Evolutionary conservation across 1,284 basidiomycete genomes (phyloP).

Genomic region (Ceraceosorus guamensis): DNA sequence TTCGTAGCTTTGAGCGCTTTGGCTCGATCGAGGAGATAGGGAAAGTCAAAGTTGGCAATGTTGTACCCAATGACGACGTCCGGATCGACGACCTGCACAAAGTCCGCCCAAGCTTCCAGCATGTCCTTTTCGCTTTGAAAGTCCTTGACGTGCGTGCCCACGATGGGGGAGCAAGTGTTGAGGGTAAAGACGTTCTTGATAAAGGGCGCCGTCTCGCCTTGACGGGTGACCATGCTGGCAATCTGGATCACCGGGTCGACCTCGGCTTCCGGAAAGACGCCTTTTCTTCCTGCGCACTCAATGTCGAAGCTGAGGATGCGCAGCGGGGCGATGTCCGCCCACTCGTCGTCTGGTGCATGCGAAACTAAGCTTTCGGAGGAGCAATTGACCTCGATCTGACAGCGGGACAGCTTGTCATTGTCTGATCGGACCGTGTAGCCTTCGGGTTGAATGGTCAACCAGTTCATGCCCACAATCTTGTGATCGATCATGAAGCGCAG

Average conservation of each 20-base stretch:
- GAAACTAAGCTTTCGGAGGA: conserved; percentile 34
- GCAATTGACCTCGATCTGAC: conserved; percentile 46
- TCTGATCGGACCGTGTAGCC: conserved; percentile 37
- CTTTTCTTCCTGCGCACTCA: conserved; percentile 48
- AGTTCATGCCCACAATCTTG: conserved; percentile 47
- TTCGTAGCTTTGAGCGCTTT: conserved; percentile 41
- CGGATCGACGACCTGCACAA: conserved; percentile 44
- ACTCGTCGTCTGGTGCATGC: conserved; percentile 43
- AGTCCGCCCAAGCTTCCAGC: conserved; percentile 44
- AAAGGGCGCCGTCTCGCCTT: conserved; percentile 43
- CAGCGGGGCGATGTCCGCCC: conserved; percentile 44
- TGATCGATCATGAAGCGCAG: conserved; percentile 48
- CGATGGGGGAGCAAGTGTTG: conserved; percentile 45
- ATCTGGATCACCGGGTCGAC: conserved; percentile 48
- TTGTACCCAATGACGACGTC: conserved; percentile 48
- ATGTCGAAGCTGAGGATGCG: conserved; percentile 48
- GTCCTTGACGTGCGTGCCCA: conserved; percentile 42
- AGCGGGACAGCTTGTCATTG: conserved; percentile 28
- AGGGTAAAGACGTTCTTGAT: conserved; percentile 47
- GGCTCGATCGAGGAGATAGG: conserved; percentile 46
- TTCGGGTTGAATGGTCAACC: conserved; percentile 37
- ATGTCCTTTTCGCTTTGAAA: conserved; percentile 43
- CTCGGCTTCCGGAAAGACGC: conserved; percentile 43
- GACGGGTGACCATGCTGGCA: conserved; percentile 48
- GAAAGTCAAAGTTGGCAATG: conserved; percentile 48